Evolutionary conservation across 768 basidiomycete genomes (phyloP).

Genomic region (Tulasnella sp.): DNA sequence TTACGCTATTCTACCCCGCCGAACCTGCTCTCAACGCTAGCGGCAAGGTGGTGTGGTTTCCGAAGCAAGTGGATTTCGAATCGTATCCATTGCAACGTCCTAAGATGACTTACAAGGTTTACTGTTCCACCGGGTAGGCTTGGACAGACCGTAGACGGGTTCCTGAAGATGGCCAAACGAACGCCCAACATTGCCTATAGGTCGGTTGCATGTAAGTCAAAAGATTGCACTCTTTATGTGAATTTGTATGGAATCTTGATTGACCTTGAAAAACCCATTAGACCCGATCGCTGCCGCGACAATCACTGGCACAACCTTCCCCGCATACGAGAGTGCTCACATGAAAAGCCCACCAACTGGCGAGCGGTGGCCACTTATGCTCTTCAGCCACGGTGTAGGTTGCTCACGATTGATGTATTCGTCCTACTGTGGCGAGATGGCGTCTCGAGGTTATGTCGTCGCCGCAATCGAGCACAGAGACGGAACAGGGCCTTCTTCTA

Average conservation of each 20-base stretch:
- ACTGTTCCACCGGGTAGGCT: conserved; percentile 20
- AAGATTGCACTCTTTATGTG: background rate
- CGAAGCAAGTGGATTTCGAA: background rate
- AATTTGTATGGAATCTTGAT: too few relatives aligned
- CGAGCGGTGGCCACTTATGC: conserved; percentile 31
- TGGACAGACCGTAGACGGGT: conserved; percentile 27
- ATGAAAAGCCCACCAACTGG: conserved; percentile 19
- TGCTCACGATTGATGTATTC: conserved; percentile 35
- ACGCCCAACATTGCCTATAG: conserved; percentile 26
- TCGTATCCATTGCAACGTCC: background rate
- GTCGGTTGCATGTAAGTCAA: conserved; percentile 16
- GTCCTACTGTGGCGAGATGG: conserved; percentile 37
- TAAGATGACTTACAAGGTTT: too few relatives aligned
- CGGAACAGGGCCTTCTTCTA: conserved; percentile 34
- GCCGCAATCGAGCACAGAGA: conserved; percentile 40
- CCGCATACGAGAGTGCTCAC: conserved; percentile 25
- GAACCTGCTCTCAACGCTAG: conserved; percentile 16
- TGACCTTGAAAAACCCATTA: too few relatives aligned
- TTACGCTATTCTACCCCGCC: conserved; percentile 28
- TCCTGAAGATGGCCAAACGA: conserved; percentile 28
- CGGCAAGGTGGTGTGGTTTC: conserved; percentile 14
- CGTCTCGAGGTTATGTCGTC: conserved; percentile 38
- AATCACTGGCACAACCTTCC: conserved; percentile 28
- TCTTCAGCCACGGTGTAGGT: conserved; percentile 40
- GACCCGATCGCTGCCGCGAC: conserved; percentile 24